Evolutionary conservation across 108 stramenopile genomes (phyloP), one percentile per base, ranked within the genome.

Genomic region (Nitzschia putrida): DNA sequence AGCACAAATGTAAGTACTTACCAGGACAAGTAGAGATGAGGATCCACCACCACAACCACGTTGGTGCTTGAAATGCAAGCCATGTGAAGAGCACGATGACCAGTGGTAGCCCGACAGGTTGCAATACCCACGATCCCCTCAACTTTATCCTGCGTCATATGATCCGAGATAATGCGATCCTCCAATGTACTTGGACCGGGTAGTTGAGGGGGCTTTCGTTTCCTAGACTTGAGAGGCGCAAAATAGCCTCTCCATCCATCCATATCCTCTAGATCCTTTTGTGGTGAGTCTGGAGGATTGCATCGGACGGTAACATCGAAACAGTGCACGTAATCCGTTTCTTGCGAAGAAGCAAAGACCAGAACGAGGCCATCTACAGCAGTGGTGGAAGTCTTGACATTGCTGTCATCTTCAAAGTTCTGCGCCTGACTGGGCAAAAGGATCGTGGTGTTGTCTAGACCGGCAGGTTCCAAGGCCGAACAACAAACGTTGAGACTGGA

Each of bases 221-320:
- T 61, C 14, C 47, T 40, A 14, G 12, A 11, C 56, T 71, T 64
- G 58, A 94, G 85, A 7, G 93, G 93, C 58, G 79, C 68, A 64
- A 87, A 83, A 47, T 91, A 88, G 21, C 93, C 93, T 44, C 93
- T 74, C 93, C 93, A 94, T 21, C 93, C 93, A 79, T 94, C 93
- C 68, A 91, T 65, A 40, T 87, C 88, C 73, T 91, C 86, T 37
- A 78, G 42, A 60, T 79, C 68, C 20, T 52, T 69, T 38, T 22
- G 38, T n/a, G 69, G 9, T 8, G 71, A 21, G 39, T 57, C 53
- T 11, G 72, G 41, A 0, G 92, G 89, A 49, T 87, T 88, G 66
- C 93, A 94, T 45, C 93, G 72, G 13, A 88, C 80, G 0, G 90
- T 90, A 2, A 94, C 69, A 72, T 94, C 93, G 26, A 91, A 57